A percentile compares a stretch with the other conserved stretches of the same genome.
Conservation (phyloP, 148 eudicot genomes). For the Rhododendron henanense region DNA sequence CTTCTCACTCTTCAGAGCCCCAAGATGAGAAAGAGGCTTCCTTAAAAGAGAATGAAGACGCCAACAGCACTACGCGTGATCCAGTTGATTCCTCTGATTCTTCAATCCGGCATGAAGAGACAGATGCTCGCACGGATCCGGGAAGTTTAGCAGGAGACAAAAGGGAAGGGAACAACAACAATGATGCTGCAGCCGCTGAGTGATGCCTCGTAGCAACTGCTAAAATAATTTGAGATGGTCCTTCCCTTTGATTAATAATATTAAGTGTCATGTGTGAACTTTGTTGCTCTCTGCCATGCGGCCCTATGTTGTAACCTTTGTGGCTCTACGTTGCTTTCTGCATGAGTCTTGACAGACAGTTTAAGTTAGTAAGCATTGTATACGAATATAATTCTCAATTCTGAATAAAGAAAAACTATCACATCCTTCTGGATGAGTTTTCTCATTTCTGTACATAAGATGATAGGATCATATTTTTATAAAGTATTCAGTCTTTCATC, state of each 20-base stretch:
- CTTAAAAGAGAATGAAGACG: slow-evolving; percentile 18
- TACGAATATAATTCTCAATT: not conserved
- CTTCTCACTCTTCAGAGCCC: slow-evolving; percentile 12
- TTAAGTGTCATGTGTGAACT: not conserved
- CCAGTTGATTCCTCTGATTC: slow-evolving; percentile 26
- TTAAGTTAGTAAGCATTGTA: not conserved
- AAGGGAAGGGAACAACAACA: slow-evolving; percentile 27
- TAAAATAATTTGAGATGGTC: no score
- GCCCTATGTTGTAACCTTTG: not conserved
- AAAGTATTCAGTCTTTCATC: not conserved
- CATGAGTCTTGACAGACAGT: not conserved
- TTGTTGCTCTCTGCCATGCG: not conserved
- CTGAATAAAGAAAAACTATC: not conserved
- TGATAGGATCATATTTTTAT: not conserved
- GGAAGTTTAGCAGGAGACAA: slow-evolving; percentile 42
- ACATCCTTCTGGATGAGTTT: not conserved
- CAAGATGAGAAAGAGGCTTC: slow-evolving; percentile 21
- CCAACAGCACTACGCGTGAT: slow-evolving; percentile 19
- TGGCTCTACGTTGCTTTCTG: not conserved
- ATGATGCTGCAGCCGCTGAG: slow-evolving; percentile 46
- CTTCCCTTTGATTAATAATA: no score
- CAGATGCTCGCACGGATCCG: slow-evolving; percentile 44
- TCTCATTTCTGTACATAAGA: not conserved
- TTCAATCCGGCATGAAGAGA: slow-evolving; percentile 42
- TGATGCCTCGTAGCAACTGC: slow-evolving; percentile 19